Conservation (phyloP, 1,139 yeast species). For the Kodamaea arcana region DNA sequence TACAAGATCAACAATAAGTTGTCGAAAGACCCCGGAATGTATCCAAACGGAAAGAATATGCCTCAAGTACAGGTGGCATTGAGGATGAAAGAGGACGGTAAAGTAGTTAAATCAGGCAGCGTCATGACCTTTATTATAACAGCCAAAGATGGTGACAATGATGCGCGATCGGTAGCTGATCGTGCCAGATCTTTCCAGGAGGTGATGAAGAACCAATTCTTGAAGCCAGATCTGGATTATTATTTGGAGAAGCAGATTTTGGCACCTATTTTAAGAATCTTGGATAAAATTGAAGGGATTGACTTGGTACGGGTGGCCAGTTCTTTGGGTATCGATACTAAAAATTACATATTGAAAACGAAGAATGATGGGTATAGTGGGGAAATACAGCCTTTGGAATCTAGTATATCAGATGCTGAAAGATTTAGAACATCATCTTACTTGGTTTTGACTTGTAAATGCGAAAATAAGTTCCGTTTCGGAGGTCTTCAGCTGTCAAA, state of each 20-base stretch:
- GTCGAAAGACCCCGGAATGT: conserved; percentile 70
- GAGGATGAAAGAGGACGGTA: conserved; percentile 73
- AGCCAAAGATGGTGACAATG: conserved; percentile 30
- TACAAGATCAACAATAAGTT: conserved; percentile 70
- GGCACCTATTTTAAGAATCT: conserved; percentile 86
- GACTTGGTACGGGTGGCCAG: conserved; percentile 77
- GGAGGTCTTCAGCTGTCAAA: conserved; percentile 69
- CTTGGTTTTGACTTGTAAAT: conserved; percentile 58
- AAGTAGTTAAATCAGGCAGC: conserved; percentile 81
- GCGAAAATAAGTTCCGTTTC: conserved; percentile 59
- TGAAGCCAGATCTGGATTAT: conserved; percentile 70
- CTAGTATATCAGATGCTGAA: conserved; percentile 76
- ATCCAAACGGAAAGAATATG: conserved; percentile 77
- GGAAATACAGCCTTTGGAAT: conserved; percentile 72
- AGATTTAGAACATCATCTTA: conserved; percentile 66
- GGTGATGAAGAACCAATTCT: conserved; percentile 50
- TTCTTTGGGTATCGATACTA: conserved; percentile 72
- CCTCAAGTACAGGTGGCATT: conserved; percentile 94
- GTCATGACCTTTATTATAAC: conserved; percentile 87
- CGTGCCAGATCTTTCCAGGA: conserved; percentile 80
- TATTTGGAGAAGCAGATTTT: conserved; percentile 86
- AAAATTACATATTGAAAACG: conserved; percentile 50
- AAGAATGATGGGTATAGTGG: conserved; percentile 30
- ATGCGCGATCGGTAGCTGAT: conserved; percentile 53
- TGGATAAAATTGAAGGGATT: conserved; percentile 82